Evolutionary conservation across 2,329 filamentous ascomycete species (phyloP).

Genomic region (Clonostachys solani): DNA sequence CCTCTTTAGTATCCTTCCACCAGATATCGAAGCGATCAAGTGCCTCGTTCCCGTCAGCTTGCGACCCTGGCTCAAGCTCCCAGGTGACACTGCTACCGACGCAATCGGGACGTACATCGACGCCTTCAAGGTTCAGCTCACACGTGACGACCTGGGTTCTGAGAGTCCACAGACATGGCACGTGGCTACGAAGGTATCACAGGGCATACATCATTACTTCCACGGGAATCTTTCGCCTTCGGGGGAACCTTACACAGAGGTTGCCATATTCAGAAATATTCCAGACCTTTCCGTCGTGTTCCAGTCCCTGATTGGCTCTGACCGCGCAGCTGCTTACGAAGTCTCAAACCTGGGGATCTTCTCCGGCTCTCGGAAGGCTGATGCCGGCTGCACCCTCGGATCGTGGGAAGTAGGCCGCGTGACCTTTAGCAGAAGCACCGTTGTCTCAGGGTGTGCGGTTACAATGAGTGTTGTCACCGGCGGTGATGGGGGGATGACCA

Average conservation of each 20-base stretch:
- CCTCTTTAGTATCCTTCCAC: constrained; percentile 6
- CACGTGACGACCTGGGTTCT: neutral
- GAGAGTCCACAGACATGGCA: no score
- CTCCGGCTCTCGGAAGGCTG: constrained; percentile 3
- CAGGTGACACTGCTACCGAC: constrained; percentile 1
- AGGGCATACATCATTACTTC: neutral
- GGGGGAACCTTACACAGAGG: constrained; percentile 7
- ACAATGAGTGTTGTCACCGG: constrained; percentile 33
- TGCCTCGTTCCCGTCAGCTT: constrained; percentile 10
- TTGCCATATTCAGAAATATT: constrained; percentile 32
- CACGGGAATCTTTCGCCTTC: constrained; percentile 7
- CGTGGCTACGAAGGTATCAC: no score
- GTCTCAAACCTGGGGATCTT: constrained; percentile 39
- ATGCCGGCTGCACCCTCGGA: constrained; percentile 4
- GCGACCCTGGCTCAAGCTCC: constrained; percentile 6
- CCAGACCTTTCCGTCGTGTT: constrained; percentile 29
- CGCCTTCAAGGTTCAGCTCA: constrained; percentile 4
- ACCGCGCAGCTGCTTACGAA: constrained; percentile 30
- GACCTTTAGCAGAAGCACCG: constrained; percentile 37
- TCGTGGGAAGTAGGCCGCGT: constrained; percentile 25
- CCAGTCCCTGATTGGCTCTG: constrained; percentile 26
- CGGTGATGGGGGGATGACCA: constrained; percentile 31
- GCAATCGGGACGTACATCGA: constrained; percentile 9
- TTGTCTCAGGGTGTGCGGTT: constrained; percentile 27
- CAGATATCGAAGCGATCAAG: constrained; percentile 5